Evolutionary conservation across 2,329 filamentous ascomycete genomes (phyloP), one percentile per base, ranked within the genome.

Genomic region (Claviceps spartinae): DNA sequence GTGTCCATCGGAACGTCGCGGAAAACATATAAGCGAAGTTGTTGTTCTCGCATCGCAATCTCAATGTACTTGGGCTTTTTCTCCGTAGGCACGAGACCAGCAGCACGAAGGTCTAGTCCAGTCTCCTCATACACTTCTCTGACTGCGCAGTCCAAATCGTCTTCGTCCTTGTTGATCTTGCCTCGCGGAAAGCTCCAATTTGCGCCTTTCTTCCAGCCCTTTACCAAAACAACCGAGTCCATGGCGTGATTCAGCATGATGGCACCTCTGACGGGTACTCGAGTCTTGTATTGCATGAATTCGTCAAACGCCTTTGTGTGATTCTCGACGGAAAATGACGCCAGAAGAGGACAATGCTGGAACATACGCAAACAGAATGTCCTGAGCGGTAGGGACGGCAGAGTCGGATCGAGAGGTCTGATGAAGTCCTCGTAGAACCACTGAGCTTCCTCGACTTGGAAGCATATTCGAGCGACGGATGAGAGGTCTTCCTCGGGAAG

Each of bases 341-440:
- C 85, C 54, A 96, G 82, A 20, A 97, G 76, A 36, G 93, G 93
- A 60, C 91, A 97, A 65, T 96, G 91, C 60, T 90, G 83, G 66
- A 97, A 96, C 61, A 98, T 94, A 60, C 85, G 81, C 54, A 95
- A 75, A 61, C 87, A 91, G 69, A 98, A 98, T 49, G 77, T 82
- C 59, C 87, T 83, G 37, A 98, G 77, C 46, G 83, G 81, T 75
- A 97, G 85, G 52, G 86, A 89, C 4, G 93, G 93, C 11, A 98
- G 77, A 41, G 78, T 78, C 50, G 89, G 84, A 68, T 96, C 86
- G 57, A 93, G 75, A 41, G 91, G 90, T 47, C 93, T 87, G 66
- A 98, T 88, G 66, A 98, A 98, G 70, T 98, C 93, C 75, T 98
- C 93, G 79, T 98, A 98, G 71, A 95, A 98, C 93, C 93, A 98